These are phyloP conservation scores for Puccinia horiana DNA, from an alignment of 1,284 basidiomycete genomes.

Conservation along the genomic window DNA sequence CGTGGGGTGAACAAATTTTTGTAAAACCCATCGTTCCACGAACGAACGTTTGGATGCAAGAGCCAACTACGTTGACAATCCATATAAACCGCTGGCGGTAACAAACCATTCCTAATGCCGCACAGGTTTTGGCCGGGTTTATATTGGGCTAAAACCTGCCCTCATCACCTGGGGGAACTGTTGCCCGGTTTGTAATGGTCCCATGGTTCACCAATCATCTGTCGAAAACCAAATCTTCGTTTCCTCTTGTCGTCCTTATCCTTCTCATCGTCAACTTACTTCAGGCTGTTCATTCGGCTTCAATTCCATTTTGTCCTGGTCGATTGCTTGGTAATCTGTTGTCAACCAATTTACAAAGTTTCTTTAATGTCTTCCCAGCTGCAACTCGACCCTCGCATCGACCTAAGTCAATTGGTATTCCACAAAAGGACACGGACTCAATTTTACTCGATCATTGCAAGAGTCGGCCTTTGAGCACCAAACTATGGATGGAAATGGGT, in stretches of 20 bases:
- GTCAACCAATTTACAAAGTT: constrained; percentile 6
- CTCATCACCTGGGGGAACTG: not conserved
- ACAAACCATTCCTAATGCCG: too few relatives aligned
- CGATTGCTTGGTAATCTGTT: not conserved
- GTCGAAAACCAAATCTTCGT: constrained; percentile 12
- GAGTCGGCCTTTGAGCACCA: constrained; percentile 37
- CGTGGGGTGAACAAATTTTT: too few relatives aligned
- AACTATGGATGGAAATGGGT: constrained; percentile 39
- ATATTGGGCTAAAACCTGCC: not conserved
- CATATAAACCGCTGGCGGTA: too few relatives aligned
- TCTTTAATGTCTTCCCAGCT: not conserved
- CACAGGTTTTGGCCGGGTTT: too few relatives aligned
- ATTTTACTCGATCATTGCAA: constrained; percentile 32
- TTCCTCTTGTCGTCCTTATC: constrained; percentile 7
- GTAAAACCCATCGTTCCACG: too few relatives aligned
- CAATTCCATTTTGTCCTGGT: not conserved
- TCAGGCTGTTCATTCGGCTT: constrained; percentile 12
- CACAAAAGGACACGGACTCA: constrained; percentile 28
- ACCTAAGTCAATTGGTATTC: not conserved
- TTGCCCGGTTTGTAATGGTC: not conserved
- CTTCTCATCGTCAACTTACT: constrained; percentile 16
- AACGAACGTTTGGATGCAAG: too few relatives aligned
- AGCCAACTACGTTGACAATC: too few relatives aligned
- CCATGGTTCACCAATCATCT: constrained; percentile 20
- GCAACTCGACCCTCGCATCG: constrained; percentile 4